Evolutionary conservation across 805 yeast species (phyloP).

Genomic region (Torulaspora delbrueckii): DNA sequence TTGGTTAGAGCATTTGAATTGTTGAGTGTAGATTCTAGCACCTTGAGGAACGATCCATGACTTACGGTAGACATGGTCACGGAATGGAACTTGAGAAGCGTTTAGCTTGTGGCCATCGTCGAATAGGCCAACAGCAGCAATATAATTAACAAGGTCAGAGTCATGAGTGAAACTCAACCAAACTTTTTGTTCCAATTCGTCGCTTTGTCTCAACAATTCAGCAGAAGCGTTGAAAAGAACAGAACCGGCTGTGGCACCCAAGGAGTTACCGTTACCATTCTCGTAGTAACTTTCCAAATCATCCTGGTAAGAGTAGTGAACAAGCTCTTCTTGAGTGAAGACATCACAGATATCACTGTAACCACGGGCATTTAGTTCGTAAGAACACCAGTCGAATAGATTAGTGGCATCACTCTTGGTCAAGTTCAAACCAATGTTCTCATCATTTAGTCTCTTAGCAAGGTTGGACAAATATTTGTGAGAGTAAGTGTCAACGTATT

Average conservation of each 20-base stretch:
- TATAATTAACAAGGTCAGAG: constrained; percentile 54
- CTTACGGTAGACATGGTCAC: constrained; percentile 43
- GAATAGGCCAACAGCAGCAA: constrained; percentile 59
- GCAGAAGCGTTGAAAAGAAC: constrained; percentile 51
- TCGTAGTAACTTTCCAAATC: constrained; percentile 59
- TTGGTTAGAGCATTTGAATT: constrained; percentile 39
- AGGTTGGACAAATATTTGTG: constrained; percentile 46
- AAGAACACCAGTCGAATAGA: constrained; percentile 64
- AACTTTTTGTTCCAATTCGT: constrained; percentile 48
- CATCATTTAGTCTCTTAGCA: constrained; percentile 49
- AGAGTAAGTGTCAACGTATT: constrained; percentile 17
- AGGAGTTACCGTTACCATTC: constrained; percentile 58
- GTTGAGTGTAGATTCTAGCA: constrained; percentile 48
- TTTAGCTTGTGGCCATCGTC: constrained; percentile 39
- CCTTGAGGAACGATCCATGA: constrained; percentile 56
- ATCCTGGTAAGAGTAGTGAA: constrained; percentile 53
- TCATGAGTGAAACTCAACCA: constrained; percentile 76
- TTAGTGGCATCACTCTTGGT: constrained; percentile 47
- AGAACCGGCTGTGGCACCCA: constrained; percentile 55
- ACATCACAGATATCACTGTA: constrained; percentile 60
- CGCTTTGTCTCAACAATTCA: constrained; percentile 45
- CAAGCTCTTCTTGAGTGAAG: constrained; percentile 63
- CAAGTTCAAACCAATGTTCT: constrained; percentile 52
- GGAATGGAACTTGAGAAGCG: constrained; percentile 42
- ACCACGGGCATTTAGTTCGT: constrained; percentile 67